These are phyloP conservation scores for Calendula officinalis DNA, from an alignment of 129 eudicot genomes.

Conservation along the genomic window DNA sequence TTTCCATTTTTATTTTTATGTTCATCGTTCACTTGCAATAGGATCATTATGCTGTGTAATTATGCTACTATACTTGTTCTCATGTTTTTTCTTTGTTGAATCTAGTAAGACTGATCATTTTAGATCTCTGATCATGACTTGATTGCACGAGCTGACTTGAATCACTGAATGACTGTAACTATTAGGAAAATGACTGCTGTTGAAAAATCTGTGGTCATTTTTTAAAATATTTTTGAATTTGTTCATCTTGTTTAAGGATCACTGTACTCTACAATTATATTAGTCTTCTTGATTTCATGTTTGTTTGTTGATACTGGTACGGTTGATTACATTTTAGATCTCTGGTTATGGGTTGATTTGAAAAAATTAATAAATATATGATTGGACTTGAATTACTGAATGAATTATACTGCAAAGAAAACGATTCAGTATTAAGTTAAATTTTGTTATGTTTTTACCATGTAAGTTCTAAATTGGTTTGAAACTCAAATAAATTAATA, in stretches of 20 bases:
- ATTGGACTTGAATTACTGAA: not conserved
- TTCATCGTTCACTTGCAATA: not conserved
- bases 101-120: too few species aligned
- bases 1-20: not conserved
- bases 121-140: conserved; percentile 4
- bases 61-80: not conserved
- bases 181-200: too few species aligned
- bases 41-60: conserved; percentile 13
- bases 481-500: not conserved
- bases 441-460: too few species aligned
- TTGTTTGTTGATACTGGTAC: not conserved
- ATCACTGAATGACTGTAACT: conserved; percentile 5
- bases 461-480: not conserved
- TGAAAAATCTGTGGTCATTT: too few species aligned
- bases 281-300: not conserved
- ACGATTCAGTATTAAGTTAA: too few species aligned
- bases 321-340: conserved; percentile 7
- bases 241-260: not conserved
- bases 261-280: not conserved
- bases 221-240: not conserved
- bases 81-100: too few species aligned
- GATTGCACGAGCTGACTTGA: not conserved
- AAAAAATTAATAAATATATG: too few species aligned
- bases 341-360: conserved; percentile 5
- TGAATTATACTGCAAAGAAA: not conserved